phyloP scores from a whole-genome alignment of 192 early-diverging fungal species.

The Dissophora globulifera region DNA sequence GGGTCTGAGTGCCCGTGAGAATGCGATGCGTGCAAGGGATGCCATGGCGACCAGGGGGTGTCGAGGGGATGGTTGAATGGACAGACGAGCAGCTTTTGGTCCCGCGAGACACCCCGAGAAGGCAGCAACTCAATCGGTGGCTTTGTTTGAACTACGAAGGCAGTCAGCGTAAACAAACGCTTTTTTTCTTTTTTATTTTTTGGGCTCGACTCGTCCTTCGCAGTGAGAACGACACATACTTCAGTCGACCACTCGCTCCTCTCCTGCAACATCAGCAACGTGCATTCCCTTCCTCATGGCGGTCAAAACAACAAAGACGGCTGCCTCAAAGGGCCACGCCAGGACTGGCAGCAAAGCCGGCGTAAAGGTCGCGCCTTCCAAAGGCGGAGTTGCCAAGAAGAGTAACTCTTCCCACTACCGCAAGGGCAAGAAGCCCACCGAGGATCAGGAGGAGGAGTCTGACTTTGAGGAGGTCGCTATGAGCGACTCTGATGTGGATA shows the following conservation, averaged over 20 bases:
- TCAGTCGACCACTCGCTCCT: not conserved
- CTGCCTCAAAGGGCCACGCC: conserved; percentile 2
- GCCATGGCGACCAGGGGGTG: conserved; percentile 22
- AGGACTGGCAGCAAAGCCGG: conserved; percentile 9
- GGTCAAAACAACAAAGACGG: conserved; percentile 9
- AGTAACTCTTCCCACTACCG: conserved; percentile 22
- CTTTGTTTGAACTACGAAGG: not conserved
- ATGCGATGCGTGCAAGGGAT: conserved; percentile 39
- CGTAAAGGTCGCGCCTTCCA: not conserved
- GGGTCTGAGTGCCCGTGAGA: conserved; percentile 18
- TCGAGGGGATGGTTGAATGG: no score
- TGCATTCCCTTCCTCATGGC: conserved; percentile 1
- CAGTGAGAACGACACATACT: no score
- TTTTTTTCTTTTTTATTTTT: conserved; percentile 2
- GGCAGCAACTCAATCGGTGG: no score
- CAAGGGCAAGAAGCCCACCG: conserved; percentile 33
- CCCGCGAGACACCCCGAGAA: no score
- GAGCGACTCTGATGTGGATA: conserved; percentile 52
- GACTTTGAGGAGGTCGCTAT: conserved; percentile 53
- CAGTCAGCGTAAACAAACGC: conserved; percentile 16
- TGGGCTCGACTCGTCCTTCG: not conserved
- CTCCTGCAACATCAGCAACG: not conserved
- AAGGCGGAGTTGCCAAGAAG: not conserved
- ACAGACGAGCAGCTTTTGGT: no score
- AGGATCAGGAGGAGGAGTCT: conserved; percentile 41